Evolutionary conservation across 2,329 filamentous ascomycete genomes (phyloP), one percentile per base, ranked within the genome.

Genomic region (Clonostachys rhizophaga): DNA sequence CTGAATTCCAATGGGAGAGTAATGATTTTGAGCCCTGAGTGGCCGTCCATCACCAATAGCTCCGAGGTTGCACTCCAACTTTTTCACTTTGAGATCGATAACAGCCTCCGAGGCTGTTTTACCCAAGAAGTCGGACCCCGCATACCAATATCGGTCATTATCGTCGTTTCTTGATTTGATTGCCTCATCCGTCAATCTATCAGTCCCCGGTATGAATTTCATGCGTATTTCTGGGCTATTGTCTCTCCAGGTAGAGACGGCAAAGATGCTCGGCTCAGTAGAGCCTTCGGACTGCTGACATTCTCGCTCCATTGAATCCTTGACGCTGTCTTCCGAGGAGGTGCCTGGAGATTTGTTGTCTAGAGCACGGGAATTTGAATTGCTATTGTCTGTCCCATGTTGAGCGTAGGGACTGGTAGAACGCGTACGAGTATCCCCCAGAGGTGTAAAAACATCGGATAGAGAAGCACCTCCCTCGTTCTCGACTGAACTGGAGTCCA

Each of bases 61-160:
- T 5, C 71, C 69, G 40, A 70, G 58, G 7, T 54, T 52, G 17
- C 57, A 57, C 47, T 62, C 55, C 6, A 47, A 40, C 55, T 50
- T 45, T 47, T 57, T 59, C 42, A 58, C 54, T 17, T 56, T 56
- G 17, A 60, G 58, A 42, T 70, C 66, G 6, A 52, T 51, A 13
- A 62, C 49, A 10, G 64, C 58, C 18, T 58, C 52, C 3, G 60
- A 54, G 11, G 65, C 52, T 4, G 58, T 53, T 52, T 64, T 69
- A 42, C 59, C 58, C 20, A 73, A 50, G 34, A 63, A 60, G 24
- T 61, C 57, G 5, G 57, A 57, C 37, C 71, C 70, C 1, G 59
- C 57, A 43, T 75, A 72, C 59, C 74, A 77, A 34, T 55, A 51
- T 5, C 51, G 53, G 42, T 67, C 54, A 42, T 67, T 55, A 20